Conservation (phyloP, 2,329 filamentous ascomycete species). For the Aspergillus clavatus region DNA sequence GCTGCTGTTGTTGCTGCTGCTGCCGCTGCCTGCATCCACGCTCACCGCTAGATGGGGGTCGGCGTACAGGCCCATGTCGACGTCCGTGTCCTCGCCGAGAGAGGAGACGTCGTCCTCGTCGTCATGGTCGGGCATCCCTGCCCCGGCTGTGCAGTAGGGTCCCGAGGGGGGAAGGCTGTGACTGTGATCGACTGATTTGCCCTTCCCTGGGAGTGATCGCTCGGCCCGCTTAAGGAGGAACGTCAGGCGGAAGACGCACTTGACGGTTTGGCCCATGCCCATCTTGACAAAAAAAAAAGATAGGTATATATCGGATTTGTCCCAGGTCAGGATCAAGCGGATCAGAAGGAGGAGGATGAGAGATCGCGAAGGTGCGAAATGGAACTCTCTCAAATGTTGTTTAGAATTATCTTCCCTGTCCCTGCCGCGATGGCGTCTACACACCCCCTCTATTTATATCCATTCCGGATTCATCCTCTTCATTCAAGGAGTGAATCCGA, state of each 20-base stretch:
- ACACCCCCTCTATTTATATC: neutral
- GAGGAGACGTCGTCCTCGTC: conserved; percentile 1
- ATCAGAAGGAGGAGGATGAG: too few species aligned
- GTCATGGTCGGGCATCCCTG: neutral
- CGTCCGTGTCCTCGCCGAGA: conserved; percentile 1
- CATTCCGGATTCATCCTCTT: neutral
- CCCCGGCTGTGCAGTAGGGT: neutral
- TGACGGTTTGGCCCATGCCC: conserved; percentile 18
- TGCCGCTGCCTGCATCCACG: conserved; percentile 8
- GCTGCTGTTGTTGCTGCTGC: conserved; percentile 10
- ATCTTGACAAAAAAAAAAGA: conserved; percentile 10
- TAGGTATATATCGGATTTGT: neutral
- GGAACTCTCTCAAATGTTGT: too few species aligned
- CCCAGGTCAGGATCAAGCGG: too few species aligned
- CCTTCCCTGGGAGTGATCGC: conserved; percentile 11
- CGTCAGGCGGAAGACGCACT: conserved; percentile 16
- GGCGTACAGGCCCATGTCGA: neutral
- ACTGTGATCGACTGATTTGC: conserved; percentile 6
- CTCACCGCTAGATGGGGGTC: conserved; percentile 14
- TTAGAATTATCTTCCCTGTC: too few species aligned
- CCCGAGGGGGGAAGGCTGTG: neutral
- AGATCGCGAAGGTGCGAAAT: too few species aligned
- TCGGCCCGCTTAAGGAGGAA: conserved; percentile 14
- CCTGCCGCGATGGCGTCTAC: too few species aligned
- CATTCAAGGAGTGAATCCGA: neutral